phyloP scores from a whole-genome alignment of 495 filamentous ascomycete species.

The Podospora didyma region DNA sequence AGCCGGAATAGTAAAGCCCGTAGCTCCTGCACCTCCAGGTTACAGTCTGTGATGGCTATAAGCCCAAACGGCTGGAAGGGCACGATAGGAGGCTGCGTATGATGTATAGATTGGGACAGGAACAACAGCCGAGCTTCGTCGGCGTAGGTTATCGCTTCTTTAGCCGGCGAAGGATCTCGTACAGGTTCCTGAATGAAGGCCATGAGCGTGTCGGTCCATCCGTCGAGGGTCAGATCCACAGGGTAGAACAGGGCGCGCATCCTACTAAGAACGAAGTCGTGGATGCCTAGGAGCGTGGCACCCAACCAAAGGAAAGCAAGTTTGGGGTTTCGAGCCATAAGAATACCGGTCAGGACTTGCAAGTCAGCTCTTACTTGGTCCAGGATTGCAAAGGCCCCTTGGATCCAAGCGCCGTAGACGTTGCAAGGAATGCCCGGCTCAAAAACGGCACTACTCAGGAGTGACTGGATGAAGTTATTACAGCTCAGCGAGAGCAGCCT shows the following conservation, averaged over 20 bases:
- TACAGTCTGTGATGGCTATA: too few relatives aligned
- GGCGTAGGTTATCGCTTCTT: too few relatives aligned
- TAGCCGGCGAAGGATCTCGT: too few relatives aligned
- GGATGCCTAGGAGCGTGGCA: slow-evolving; percentile 1
- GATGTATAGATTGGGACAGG: too few relatives aligned
- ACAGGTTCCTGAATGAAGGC: too few relatives aligned
- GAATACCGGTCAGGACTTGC: background rate
- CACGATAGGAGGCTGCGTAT: too few relatives aligned
- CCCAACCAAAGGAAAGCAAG: slow-evolving; percentile 9
- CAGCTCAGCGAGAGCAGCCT: slow-evolving; percentile 7
- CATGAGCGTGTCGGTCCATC: slow-evolving; percentile 2
- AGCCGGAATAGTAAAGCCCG: too few relatives aligned
- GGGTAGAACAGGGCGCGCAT: slow-evolving; percentile 2
- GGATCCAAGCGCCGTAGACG: background rate
- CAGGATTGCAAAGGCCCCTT: background rate
- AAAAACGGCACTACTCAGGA: background rate
- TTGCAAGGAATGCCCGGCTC: slow-evolving; percentile 3
- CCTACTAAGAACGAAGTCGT: background rate
- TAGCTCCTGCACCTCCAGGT: too few relatives aligned
- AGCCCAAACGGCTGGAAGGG: too few relatives aligned
- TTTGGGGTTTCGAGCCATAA: slow-evolving; percentile 5
- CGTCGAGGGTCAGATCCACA: background rate
- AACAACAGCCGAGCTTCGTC: too few relatives aligned
- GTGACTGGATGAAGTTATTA: background rate
- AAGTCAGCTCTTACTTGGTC: background rate